Percentiles rank a stretch among this genome's conserved stretches.
Conservation (phyloP, 805 yeast species). For the Saccharomycopsis amapae region DNA sequence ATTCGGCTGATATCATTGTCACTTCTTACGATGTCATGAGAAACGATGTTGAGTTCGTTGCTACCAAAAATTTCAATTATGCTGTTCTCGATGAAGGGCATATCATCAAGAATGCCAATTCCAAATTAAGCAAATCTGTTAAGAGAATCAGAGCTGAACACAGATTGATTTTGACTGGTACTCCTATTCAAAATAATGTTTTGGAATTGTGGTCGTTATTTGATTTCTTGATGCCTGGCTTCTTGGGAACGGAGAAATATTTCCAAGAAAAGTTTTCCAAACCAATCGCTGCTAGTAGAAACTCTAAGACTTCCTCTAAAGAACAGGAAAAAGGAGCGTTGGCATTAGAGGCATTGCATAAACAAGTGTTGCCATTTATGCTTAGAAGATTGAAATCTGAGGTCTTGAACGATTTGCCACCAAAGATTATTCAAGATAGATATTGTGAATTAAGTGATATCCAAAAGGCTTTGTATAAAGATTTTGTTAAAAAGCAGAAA, state of each 20-base stretch:
- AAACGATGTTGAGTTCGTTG: constrained; percentile 68
- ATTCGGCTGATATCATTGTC: constrained; percentile 71
- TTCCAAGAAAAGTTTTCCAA: constrained; percentile 96
- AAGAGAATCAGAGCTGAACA: constrained; percentile 81
- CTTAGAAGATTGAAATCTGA: constrained; percentile 93
- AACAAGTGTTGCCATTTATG: constrained; percentile 95
- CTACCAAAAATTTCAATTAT: constrained; percentile 69
- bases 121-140: constrained; percentile 85
- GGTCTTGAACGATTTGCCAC: constrained; percentile 92
- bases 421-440: constrained; percentile 96
- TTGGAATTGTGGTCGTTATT: constrained; percentile 95
- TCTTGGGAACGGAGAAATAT: constrained; percentile 87
- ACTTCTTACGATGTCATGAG: constrained; percentile 96
- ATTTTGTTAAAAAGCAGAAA: constrained; percentile 83
- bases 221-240: constrained; percentile 98
- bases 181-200: constrained; percentile 97
- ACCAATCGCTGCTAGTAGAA: constrained; percentile 91
- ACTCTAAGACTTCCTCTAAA: constrained; percentile 77
- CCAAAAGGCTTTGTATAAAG: constrained; percentile 81
- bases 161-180: constrained; percentile 85
- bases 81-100: constrained; percentile 98
- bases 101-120: constrained; percentile 84
- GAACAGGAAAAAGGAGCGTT: constrained; percentile 97
- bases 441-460: constrained; percentile 92
- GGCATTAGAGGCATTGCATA: constrained; percentile 92